Evolutionary conservation across 2,329 filamentous ascomycete species (phyloP).

Genomic region (Cordyceps javanica): DNA sequence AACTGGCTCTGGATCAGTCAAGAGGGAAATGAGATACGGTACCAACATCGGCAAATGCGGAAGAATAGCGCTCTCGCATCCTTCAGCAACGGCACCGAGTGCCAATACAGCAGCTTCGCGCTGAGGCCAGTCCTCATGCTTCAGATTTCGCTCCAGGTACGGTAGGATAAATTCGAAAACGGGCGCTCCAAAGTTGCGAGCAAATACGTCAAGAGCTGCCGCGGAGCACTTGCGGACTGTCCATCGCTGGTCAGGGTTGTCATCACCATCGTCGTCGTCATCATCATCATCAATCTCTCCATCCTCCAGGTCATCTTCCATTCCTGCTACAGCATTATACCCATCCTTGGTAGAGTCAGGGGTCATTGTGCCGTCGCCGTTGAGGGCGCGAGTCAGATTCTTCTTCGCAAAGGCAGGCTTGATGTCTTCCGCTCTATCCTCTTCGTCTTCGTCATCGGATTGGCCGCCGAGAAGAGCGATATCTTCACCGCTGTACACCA

Average conservation of each 20-base stretch:
- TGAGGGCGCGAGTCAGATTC: conserved; percentile 50
- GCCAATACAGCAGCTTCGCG: conserved; percentile 92
- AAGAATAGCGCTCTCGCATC: conserved; percentile 82
- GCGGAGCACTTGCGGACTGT: conserved; percentile 95
- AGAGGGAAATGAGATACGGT: conserved; percentile 79
- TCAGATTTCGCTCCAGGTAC: conserved; percentile 84
- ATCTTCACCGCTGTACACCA: conserved; percentile 95
- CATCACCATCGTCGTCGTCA: conserved; percentile 66
- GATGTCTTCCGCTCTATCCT: conserved; percentile 86
- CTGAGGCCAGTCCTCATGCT: conserved; percentile 83
- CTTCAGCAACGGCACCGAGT: conserved; percentile 88
- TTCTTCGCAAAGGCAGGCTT: conserved; percentile 85
- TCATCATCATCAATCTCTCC: conserved; percentile 80
- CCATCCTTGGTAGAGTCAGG: conserved; percentile 46
- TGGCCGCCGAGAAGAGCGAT: conserved; percentile 78
- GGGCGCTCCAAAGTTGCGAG: conserved; percentile 77
- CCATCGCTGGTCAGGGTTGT: conserved; percentile 86
- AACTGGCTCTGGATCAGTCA: conserved; percentile 80
- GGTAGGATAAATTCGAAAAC: conserved; percentile 91
- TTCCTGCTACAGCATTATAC: conserved; percentile 49
- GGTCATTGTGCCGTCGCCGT: conserved; percentile 44
- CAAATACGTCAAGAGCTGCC: conserved; percentile 88
- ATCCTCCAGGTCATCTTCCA: conserved; percentile 72
- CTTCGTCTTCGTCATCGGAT: conserved; percentile 82
- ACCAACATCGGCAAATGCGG: conserved; percentile 88